Evolutionary conservation across 495 filamentous ascomycete species (phyloP), one percentile per base, ranked within the genome.

Genomic region (Penicillium daleae): DNA sequence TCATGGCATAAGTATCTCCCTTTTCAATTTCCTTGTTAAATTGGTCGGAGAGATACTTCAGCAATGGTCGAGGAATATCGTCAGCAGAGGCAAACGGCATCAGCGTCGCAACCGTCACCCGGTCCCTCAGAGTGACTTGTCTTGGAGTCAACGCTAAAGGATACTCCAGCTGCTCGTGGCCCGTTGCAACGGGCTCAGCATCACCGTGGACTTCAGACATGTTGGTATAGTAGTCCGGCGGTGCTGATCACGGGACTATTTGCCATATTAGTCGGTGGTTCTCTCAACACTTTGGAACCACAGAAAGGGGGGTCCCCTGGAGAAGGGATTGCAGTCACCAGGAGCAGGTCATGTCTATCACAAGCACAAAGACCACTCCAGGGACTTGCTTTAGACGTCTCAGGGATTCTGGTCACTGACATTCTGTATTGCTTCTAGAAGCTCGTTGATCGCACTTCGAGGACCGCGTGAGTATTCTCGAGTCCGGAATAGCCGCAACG

Each of bases 1-100:
- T 86, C 88, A 97, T 93, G 44, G 95, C 93, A 79, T 97, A 99
- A 2, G 96, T 97, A 72, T 99, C 93, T 35, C 95, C 95, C 71
- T 91, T 90, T 71, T 96, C 92, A 65, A 99, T 97, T 74, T 99
- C 95, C 73, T 90, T 89, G 73, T 94, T 96, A 66, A 98, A 82
- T 75, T 96, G 91, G 66, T 92, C 88, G 49, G 83, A 88, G 40
- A 99, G 89, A 71, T 96, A 96, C 54, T 80, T 82, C 27, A 97
- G 80, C 26, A 98, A 81, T 3, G 88, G 86, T 26, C 83, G 75
- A 17, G 95, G 93, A 6, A 97, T 86, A 60, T 93, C 83, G 53
- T 85, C 79, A 27, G 85, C 82, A 21, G 90, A 89, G 35, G 87
- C 86, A 73, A 97, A 93, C 9, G 95, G 95, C 46, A 98, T 84